phyloP scores from a whole-genome alignment of 768 basidiomycete species.

The Polyporus arcularius region DNA sequence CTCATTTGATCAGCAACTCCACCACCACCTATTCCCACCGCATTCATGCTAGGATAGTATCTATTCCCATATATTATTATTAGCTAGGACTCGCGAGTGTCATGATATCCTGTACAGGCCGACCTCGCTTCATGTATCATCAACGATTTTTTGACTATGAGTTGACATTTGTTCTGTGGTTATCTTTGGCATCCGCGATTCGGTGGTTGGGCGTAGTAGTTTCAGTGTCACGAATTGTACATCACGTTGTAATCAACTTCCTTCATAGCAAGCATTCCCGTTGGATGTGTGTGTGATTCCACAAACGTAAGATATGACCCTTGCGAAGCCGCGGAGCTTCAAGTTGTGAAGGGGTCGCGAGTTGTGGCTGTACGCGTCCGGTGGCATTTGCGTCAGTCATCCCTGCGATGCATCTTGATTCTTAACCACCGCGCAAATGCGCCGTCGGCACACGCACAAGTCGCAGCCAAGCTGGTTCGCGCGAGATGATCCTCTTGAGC shows the following conservation, averaged over 20 bases:
- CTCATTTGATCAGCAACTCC: conserved; percentile 2
- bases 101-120: conserved; percentile 18
- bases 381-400: not conserved
- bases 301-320: not conserved
- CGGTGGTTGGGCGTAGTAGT: not conserved
- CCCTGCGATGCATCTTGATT: not conserved
- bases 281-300: not conserved
- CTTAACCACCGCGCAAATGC: conserved; percentile 14
- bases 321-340: not conserved
- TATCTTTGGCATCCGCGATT: not conserved
- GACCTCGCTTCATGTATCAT: conserved; percentile 20
- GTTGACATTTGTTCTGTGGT: conserved; percentile 7
- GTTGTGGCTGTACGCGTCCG: no score
- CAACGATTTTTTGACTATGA: not conserved
- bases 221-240: not conserved
- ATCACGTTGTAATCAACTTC: not conserved
- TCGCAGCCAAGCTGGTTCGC: conserved; percentile 17
- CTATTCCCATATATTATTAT: conserved; percentile 12
- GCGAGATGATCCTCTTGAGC: conserved; percentile 4
- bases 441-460: conserved; percentile 14
- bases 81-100: conserved; percentile 16
- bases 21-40: conserved; percentile 1
- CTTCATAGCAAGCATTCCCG: no score
- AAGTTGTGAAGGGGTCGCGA: not conserved
- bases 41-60: conserved; percentile 1